A percentile compares a stretch with the other conserved stretches of the same genome.
Conservation (phyloP, 2,329 filamentous ascomycete genomes). For the Fusarium sp. region DNA sequence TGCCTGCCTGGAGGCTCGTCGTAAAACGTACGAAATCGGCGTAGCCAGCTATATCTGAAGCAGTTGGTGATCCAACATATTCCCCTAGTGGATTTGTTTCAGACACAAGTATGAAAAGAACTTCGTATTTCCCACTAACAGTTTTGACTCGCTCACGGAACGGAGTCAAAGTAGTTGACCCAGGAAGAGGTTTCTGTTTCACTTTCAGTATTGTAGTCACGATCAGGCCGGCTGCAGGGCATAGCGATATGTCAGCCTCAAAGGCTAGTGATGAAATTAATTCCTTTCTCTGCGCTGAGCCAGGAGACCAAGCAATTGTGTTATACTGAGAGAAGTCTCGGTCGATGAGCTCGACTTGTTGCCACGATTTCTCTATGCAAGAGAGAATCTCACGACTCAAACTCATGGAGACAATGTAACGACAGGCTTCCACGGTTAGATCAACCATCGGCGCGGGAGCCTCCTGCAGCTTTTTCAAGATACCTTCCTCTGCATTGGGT, state of each 20-base stretch:
- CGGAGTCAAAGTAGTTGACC: constrained; percentile 55
- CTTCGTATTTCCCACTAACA: constrained; percentile 73
- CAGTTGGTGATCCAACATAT: constrained; percentile 54
- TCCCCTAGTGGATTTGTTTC: constrained; percentile 62
- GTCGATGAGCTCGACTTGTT: constrained; percentile 68
- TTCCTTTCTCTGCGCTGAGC: constrained; percentile 44
- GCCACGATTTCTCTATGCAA: constrained; percentile 63
- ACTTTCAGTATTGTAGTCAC: constrained; percentile 78
- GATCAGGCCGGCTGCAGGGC: constrained; percentile 76
- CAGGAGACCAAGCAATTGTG: constrained; percentile 51
- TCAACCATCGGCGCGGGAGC: constrained; percentile 36
- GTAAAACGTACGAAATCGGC: constrained; percentile 66
- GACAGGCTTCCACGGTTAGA: constrained; percentile 33
- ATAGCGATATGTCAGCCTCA: constrained; percentile 81
- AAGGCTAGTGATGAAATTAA: constrained; percentile 57
- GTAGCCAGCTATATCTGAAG: constrained; percentile 61
- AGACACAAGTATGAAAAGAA: constrained; percentile 76
- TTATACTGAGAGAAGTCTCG: constrained; percentile 66
- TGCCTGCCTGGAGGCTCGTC: constrained; percentile 54
- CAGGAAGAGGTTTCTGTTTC: constrained; percentile 77
- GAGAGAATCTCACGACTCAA: constrained; percentile 63
- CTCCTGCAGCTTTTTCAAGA: neutral
- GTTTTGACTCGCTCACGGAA: constrained; percentile 68
- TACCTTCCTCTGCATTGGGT: neutral
- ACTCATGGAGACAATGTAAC: constrained; percentile 66